Percentiles rank a stretch among this genome's conserved stretches.
Evolutionary conservation across 495 filamentous ascomycete genomes (phyloP).

Genomic region (Arthonia radiata): DNA sequence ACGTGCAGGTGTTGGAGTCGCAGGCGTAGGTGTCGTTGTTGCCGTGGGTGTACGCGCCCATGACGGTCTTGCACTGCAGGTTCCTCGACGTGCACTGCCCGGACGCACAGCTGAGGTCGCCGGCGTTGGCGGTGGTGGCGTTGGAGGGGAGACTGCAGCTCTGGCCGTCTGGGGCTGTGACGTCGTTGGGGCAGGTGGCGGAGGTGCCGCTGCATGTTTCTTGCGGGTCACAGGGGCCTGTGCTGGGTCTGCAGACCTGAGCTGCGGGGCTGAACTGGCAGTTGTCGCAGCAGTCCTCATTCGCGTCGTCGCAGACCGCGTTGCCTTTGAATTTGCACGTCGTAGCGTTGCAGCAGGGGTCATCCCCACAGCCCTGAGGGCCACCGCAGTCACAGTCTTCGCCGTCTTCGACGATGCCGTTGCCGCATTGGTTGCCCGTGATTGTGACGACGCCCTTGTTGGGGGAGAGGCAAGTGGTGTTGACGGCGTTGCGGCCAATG

Average conservation of each 20-base stretch:
- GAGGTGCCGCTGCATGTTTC: constrained; percentile 58
- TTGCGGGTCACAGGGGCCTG: constrained; percentile 55
- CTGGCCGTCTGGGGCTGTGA: constrained; percentile 40
- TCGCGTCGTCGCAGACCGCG: constrained; percentile 68
- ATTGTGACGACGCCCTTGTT: constrained; percentile 75
- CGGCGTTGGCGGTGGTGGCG: constrained; percentile 16
- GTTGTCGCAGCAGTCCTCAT: constrained; percentile 66
- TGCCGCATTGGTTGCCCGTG: constrained; percentile 69
- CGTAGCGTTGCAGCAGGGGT: constrained; percentile 59
- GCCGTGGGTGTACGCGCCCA: constrained; percentile 49
- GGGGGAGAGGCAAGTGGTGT: constrained; percentile 46
- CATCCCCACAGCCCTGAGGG: constrained; percentile 35
- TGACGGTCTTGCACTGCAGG: constrained; percentile 65
- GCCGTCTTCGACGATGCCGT: constrained; percentile 83
- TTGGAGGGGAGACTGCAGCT: constrained; percentile 3
- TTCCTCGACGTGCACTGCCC: constrained; percentile 90
- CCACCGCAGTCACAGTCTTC: constrained; percentile 96
- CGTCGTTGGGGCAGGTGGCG: constrained; percentile 49
- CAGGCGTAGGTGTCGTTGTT: constrained; percentile 63
- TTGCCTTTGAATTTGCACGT: constrained; percentile 68
- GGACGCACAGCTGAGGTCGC: constrained; percentile 54
- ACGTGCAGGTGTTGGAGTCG: constrained; percentile 39
- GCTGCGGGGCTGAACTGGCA: constrained; percentile 47
- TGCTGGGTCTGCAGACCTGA: constrained; percentile 56
- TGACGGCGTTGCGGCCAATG: constrained; percentile 53